Conservation (phyloP, 257 asterid genomes). For the Knoxia roxburghii region DNA sequence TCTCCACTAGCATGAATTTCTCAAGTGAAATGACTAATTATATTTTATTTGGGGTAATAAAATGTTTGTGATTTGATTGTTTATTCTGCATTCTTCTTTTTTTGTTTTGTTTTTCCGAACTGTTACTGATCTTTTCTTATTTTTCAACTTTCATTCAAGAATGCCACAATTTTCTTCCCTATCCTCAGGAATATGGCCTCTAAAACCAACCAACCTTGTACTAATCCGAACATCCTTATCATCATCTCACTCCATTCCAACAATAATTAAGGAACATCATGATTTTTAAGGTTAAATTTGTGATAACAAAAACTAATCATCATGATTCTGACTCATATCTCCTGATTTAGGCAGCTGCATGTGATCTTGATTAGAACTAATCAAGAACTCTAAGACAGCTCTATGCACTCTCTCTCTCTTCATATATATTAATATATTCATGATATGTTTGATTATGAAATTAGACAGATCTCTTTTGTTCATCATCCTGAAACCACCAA, state of each 20-base stretch:
- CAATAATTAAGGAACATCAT: neutral
- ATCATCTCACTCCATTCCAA: neutral
- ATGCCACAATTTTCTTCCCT: too few species aligned
- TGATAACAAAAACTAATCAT: too few species aligned
- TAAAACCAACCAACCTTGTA: too few species aligned
- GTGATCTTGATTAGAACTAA: too few species aligned
- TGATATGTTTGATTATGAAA: too few species aligned
- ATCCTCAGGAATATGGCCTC: too few species aligned
- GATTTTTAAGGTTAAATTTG: conserved; percentile 6
- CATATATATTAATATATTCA: too few species aligned
- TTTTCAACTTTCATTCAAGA: neutral
- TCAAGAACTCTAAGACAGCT: too few species aligned
- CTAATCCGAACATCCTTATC: neutral
- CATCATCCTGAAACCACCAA: conserved; percentile 9
- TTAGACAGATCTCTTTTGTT: too few species aligned
- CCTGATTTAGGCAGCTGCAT: too few species aligned
- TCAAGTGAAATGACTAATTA: neutral
- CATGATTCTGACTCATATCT: too few species aligned
- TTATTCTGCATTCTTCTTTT: neutral
- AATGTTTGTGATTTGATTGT: neutral
- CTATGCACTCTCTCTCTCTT: too few species aligned
- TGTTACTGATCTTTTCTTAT: neutral
- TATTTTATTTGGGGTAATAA: neutral
- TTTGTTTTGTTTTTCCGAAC: neutral
- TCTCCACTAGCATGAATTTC: neutral